Conservation (phyloP, 1,139 yeast genomes). For the Scheffersomyces cryptocercus region DNA sequence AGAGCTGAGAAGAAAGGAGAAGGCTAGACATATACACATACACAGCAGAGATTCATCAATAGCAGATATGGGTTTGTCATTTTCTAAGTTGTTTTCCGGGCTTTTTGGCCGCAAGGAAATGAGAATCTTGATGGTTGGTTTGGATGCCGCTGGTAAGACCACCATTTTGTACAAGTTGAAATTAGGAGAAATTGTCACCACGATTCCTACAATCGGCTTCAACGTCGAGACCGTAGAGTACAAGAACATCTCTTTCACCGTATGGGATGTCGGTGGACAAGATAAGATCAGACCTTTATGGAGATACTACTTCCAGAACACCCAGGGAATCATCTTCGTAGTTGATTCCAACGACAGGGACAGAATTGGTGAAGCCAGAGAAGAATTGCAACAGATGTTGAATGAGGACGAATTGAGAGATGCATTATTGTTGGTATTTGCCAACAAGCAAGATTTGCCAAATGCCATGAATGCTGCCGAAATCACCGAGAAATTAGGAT, state of each 20-base stretch:
- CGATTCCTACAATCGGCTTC: conserved; percentile 45
- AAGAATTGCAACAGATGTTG: conserved; percentile 46
- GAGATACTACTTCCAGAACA: conserved; percentile 47
- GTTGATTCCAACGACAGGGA: conserved; percentile 47
- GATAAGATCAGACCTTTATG: conserved; percentile 45
- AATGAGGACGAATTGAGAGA: conserved; percentile 46
- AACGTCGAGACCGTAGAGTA: conserved; percentile 46
- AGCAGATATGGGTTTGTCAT: conserved; percentile 71
- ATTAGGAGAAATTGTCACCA: conserved; percentile 44
- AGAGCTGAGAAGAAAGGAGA: no score
- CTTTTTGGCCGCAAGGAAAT: conserved; percentile 52
- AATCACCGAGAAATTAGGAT: conserved; percentile 44
- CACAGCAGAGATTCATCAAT: background rate
- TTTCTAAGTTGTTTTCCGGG: conserved; percentile 82
- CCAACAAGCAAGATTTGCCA: conserved; percentile 46
- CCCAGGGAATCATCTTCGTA: conserved; percentile 44
- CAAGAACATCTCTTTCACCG: conserved; percentile 43
- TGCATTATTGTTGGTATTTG: conserved; percentile 42
- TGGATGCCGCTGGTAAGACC: conserved; percentile 47
- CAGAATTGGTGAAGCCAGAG: conserved; percentile 46
- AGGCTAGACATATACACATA: no score
- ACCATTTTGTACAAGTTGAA: conserved; percentile 44
- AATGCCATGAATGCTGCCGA: conserved; percentile 48
- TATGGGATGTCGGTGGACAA: conserved; percentile 50
- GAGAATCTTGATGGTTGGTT: conserved; percentile 47